These are phyloP conservation scores for Fusarium dlaminii DNA, from an alignment of 2,329 filamentous ascomycete species.

Conservation along the genomic window DNA sequence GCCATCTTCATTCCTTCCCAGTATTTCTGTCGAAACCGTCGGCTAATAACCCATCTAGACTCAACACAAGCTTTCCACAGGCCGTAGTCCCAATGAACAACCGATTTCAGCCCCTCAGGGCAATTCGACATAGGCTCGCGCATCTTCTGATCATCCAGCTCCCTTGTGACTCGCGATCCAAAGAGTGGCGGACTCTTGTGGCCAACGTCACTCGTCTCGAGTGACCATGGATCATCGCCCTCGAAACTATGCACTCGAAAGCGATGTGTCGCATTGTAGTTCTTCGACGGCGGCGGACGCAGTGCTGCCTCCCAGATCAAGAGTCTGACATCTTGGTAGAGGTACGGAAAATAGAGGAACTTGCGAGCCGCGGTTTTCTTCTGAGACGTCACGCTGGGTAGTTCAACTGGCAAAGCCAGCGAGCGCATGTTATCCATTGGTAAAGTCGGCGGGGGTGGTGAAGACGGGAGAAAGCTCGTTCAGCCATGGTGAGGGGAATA, in stretches of 20 bases:
- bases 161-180: background rate
- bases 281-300: background rate
- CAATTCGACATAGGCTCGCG: background rate
- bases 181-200: background rate
- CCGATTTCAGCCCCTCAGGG: background rate
- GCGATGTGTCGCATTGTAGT: background rate
- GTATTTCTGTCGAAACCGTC: background rate
- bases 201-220: background rate
- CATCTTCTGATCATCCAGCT: too few species aligned
- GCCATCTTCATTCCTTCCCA: background rate
- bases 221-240: fast-evolving
- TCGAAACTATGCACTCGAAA: background rate
- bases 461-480: background rate
- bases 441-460: background rate
- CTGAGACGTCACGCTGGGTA: background rate
- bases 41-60: background rate
- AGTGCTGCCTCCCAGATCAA: background rate
- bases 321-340: background rate
- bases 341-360: background rate
- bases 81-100: background rate
- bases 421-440: background rate
- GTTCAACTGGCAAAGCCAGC: too few species aligned
- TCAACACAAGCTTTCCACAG: background rate
- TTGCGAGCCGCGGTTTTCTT: background rate
- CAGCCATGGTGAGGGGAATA: background rate